Evolutionary conservation across 495 filamentous ascomycete species (phyloP), one percentile per base, ranked within the genome.

Genomic region (Hyaloscypha finlandica): DNA sequence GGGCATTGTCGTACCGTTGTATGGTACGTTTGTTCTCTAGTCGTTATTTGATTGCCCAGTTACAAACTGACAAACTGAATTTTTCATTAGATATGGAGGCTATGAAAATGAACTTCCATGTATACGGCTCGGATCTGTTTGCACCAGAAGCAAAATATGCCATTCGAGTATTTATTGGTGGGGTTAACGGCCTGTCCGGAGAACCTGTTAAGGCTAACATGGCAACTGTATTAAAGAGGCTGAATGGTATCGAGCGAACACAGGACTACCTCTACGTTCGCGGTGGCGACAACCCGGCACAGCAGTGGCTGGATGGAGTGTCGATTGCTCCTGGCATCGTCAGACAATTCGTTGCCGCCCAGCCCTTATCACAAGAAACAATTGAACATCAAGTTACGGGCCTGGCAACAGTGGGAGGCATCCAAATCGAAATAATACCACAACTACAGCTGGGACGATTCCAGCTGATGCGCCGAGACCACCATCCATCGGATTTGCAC

Each of bases 231-330:
- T 56, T 56, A 56, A 56, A 56, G 53, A 58, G 58, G 53, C 58
- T 58, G 55, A 35, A 37, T 58, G 69, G 61, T 60, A n/a, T 61
- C 12, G 78, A 78, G 25, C 53, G 53, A 56, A 56, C 53, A 56
- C 81, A 81, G 62, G 80, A 85, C 61, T 84, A 84, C 58, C 48
- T 84, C 2, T 77, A 83, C 22, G 69, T 74, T 16, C 53, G 53
- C 53, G 55, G 58, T 58, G 58, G 55, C 51, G 63, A 57, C 53
- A 58, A 35, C 53, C 81, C 81, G 2, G 33, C 56, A 0, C 83
- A 85, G 68, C 70, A 29, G 6, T 83, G 80, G 81, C 70, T 85
- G 1, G 81, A 84, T 55, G 83, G 83, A n/a, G 74, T 82, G 33
- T 74, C 64, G 19, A 68, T 61, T 29, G 71, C 57, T 55, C 73